Conservation (phyloP, 768 basidiomycete genomes). For the Cyathus striatus region DNA sequence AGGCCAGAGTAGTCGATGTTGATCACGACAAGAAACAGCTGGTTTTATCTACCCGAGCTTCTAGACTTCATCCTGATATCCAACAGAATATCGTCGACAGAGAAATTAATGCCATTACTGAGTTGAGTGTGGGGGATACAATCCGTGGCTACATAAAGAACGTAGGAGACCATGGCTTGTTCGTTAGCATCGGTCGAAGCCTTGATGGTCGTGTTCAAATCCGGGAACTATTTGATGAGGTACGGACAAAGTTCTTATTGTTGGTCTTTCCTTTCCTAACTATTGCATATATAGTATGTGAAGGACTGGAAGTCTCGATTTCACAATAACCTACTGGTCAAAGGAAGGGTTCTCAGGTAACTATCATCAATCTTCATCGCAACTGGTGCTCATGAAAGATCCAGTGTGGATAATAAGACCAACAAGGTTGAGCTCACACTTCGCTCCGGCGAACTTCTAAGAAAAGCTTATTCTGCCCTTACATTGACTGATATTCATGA, state of each 20-base stretch:
- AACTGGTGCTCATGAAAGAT: too few relatives aligned
- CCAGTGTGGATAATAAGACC: constrained; percentile 62
- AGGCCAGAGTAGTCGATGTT: constrained; percentile 65
- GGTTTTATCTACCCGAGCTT: constrained; percentile 76
- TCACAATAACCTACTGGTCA: constrained; percentile 74
- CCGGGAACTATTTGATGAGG: constrained; percentile 87
- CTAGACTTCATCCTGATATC: constrained; percentile 56
- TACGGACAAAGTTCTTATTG: constrained; percentile 20
- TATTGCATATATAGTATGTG: constrained; percentile 54
- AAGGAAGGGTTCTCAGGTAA: constrained; percentile 81
- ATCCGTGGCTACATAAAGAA: constrained; percentile 89
- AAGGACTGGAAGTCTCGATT: constrained; percentile 94
- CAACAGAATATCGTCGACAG: constrained; percentile 51
- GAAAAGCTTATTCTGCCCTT: constrained; percentile 26
- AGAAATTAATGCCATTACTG: constrained; percentile 57
- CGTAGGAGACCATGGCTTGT: constrained; percentile 81
- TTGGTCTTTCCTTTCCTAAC: background rate
- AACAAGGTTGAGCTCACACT: constrained; percentile 92
- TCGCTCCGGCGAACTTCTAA: constrained; percentile 53
- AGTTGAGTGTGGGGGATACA: constrained; percentile 67
- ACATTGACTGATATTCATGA: constrained; percentile 55
- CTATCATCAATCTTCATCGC: too few relatives aligned
- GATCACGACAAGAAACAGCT: constrained; percentile 65
- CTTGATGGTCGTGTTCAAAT: constrained; percentile 92
- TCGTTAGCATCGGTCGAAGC: constrained; percentile 79